These are phyloP conservation scores for Mycena kentingensis DNA, from an alignment of 768 basidiomycete genomes.

Conservation along the genomic window DNA sequence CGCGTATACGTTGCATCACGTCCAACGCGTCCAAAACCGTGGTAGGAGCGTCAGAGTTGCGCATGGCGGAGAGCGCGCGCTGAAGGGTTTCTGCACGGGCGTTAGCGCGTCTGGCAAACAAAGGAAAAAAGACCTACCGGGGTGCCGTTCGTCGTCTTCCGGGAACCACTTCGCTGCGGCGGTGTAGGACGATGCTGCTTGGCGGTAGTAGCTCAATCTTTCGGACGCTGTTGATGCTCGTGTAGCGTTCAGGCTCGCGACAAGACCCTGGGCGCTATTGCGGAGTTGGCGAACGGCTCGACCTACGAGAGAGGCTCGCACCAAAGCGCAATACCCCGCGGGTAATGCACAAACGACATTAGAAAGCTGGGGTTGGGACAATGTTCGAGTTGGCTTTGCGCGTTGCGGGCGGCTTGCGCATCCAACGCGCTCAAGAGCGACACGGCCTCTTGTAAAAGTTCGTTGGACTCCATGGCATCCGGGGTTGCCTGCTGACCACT, in stretches of 20 bases:
- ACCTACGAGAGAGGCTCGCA: background rate
- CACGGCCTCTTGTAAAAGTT: conserved; percentile 17
- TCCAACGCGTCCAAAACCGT: conserved; percentile 10
- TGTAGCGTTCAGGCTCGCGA: background rate
- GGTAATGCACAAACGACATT: conserved; percentile 20
- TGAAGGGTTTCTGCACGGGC: background rate
- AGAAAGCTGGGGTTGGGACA: conserved; percentile 8
- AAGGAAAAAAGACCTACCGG: conserved; percentile 9
- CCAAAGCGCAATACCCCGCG: conserved; percentile 19
- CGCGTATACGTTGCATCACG: conserved; percentile 14
- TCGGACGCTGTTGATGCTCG: too few species aligned
- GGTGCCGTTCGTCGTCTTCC: conserved; percentile 24
- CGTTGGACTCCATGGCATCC: background rate
- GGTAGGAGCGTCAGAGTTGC: background rate
- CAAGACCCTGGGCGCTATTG: conserved; percentile 18
- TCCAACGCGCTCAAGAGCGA: conserved; percentile 7
- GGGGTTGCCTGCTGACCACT: background rate
- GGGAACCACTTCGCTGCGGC: conserved; percentile 20
- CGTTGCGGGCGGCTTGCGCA: background rate
- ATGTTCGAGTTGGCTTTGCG: background rate
- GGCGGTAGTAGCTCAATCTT: conserved; percentile 3
- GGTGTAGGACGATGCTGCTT: conserved; percentile 17
- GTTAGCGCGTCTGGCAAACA: background rate
- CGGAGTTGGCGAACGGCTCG: background rate
- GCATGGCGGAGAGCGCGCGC: background rate